These are phyloP conservation scores for Coemansia sp. DNA, from an alignment of 192 early-diverging fungal genomes.

Conservation along the genomic window DNA sequence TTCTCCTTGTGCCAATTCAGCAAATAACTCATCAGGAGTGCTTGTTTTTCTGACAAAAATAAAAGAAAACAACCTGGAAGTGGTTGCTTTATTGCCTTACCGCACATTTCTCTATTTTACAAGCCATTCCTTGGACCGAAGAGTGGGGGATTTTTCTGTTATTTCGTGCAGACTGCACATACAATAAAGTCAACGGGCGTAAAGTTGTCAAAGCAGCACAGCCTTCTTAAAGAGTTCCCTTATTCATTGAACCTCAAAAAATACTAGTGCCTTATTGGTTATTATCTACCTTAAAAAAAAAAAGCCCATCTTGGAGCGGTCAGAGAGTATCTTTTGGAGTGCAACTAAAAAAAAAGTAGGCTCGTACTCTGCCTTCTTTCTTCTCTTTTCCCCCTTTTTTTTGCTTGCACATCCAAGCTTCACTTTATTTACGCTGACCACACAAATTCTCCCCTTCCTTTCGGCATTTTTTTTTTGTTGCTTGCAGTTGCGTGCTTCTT, in stretches of 20 bases:
- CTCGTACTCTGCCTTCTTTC: background rate
- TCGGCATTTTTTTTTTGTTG: background rate
- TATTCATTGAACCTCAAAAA: conserved; percentile 1
- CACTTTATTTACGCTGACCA: conserved; percentile 16
- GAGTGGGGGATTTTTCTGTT: conserved; percentile 1
- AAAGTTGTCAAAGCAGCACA: background rate
- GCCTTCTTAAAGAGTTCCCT: conserved; percentile 7
- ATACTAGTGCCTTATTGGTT: background rate
- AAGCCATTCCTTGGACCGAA: background rate
- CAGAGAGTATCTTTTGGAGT: background rate
- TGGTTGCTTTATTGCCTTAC: background rate
- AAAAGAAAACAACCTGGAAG: background rate
- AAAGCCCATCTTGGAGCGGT: too few species aligned
- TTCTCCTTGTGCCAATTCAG: background rate
- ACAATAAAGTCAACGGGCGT: conserved; percentile 1
- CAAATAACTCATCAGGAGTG: background rate
- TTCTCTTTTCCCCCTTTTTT: conserved; percentile 4
- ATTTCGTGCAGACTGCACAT: conserved; percentile 2
- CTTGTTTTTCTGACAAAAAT: background rate
- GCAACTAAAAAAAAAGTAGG: background rate
- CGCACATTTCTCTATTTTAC: background rate
- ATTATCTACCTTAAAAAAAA: conserved; percentile 11
- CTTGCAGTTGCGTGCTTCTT: background rate
- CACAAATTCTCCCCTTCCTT: conserved; percentile 2
- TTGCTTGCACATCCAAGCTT: conserved; percentile 5